Evolutionary conservation across 2,329 filamentous ascomycete genomes (phyloP).

Genomic region (Fusarium albosuccineum): DNA sequence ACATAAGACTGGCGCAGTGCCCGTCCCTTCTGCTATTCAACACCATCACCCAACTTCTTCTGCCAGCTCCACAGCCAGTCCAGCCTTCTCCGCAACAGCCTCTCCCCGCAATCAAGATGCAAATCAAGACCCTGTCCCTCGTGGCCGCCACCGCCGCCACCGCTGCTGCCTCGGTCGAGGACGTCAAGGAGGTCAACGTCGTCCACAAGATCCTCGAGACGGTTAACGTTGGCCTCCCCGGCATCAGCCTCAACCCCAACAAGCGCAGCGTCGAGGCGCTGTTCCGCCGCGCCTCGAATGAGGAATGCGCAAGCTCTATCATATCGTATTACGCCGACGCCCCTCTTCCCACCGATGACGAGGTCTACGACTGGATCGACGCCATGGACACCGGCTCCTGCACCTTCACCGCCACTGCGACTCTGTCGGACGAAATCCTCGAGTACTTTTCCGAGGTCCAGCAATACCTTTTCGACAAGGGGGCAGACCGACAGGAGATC

Average conservation of each 20-base stretch:
- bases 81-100: background rate
- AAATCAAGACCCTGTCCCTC: constrained; percentile 17
- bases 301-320: constrained; percentile 1
- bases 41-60: no score
- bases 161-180: constrained; percentile 2
- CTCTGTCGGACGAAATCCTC: background rate
- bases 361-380: no score
- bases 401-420: background rate
- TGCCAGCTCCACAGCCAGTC: background rate
- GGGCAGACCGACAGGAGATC: background rate
- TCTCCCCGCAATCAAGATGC: constrained; percentile 14
- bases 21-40: no score
- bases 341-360: no score
- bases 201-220: constrained; percentile 18
- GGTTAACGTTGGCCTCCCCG: constrained; percentile 19
- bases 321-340: no score
- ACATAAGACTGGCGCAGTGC: no score
- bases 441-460: background rate
- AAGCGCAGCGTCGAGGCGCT: constrained; percentile 22
- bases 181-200: constrained; percentile 23
- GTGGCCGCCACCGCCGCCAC: constrained; percentile 20
- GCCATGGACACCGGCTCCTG: background rate
- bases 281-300: background rate
- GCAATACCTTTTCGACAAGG: background rate
- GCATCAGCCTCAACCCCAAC: constrained; percentile 19